A percentile compares a stretch with the other conserved stretches of the same genome.
These are phyloP conservation scores for Chlamydomonas sphaeroides DNA, from an alignment of 139 green algal species.

Conservation along the genomic window DNA sequence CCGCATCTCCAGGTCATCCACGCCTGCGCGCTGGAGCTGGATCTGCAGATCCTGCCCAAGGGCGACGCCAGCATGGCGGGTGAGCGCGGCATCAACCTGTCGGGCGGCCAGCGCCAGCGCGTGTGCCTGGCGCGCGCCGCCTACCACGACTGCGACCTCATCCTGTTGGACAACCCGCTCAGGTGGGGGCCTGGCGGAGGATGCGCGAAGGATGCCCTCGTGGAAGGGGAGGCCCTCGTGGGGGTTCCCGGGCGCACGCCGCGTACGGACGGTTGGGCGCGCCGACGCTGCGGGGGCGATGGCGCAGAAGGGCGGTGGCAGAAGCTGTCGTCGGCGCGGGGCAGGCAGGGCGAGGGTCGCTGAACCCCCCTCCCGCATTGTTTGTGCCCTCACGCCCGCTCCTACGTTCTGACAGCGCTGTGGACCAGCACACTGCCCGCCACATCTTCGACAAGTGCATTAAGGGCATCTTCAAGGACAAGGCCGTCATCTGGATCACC, in stretches of 20 bases:
- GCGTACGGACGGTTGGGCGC: too few relatives aligned
- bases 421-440: constrained; percentile 70
- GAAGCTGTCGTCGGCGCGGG: too few relatives aligned
- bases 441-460: constrained; percentile 74
- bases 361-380: too few relatives aligned
- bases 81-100: constrained; percentile 79
- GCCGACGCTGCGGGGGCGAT: too few relatives aligned
- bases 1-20: constrained; percentile 55
- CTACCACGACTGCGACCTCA: constrained; percentile 63
- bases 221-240: too few relatives aligned
- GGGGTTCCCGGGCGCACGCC: too few relatives aligned
- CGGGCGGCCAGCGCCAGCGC: constrained; percentile 71
- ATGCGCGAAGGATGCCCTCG: too few relatives aligned
- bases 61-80: constrained; percentile 68
- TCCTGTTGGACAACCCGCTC: constrained; percentile 74
- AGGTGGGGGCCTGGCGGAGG: constrained; percentile 27
- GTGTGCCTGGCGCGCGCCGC: constrained; percentile 66
- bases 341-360: too few relatives aligned
- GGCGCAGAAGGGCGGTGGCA: too few relatives aligned
- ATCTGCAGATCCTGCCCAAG: constrained; percentile 59
- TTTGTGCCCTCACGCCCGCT: too few relatives aligned
- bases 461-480: constrained; percentile 62
- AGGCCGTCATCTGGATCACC: constrained; percentile 66
- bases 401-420: constrained; percentile 38
- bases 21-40: constrained; percentile 63